phyloP scores from a whole-genome alignment of 371 early-diverging fungal species.

The Scutellospora calospora region DNA sequence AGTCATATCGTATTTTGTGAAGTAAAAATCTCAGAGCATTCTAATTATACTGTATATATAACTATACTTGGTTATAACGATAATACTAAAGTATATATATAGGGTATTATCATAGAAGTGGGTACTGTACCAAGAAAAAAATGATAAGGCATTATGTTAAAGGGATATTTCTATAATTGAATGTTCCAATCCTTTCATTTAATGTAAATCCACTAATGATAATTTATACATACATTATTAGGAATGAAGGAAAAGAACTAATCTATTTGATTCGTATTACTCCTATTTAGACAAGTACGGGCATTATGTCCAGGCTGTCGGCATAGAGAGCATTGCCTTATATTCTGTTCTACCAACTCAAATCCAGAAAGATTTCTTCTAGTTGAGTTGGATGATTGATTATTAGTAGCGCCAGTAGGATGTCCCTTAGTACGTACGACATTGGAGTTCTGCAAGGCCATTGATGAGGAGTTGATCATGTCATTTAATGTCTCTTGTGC shows the following conservation, averaged over 20 bases:
- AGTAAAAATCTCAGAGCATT: too few species aligned
- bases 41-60: too few species aligned
- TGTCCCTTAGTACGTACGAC: background rate
- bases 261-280: too few species aligned
- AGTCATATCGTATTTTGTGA: too few species aligned
- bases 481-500: background rate
- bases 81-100: too few species aligned
- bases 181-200: too few species aligned
- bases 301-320: background rate
- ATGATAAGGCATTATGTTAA: too few species aligned
- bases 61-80: too few species aligned
- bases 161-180: too few species aligned
- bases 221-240: background rate
- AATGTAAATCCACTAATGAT: background rate
- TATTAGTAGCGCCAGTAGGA: background rate
- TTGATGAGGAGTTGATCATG: background rate
- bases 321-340: background rate
- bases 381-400: background rate
- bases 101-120: too few species aligned
- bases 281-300: background rate
- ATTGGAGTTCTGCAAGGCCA: background rate
- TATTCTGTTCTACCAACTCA: background rate
- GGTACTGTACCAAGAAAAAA: too few species aligned
- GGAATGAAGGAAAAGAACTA: too few species aligned
- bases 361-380: background rate